phyloP scores from a whole-genome alignment of 2,329 filamentous ascomycete genomes.

The Diaporthe sp. region DNA sequence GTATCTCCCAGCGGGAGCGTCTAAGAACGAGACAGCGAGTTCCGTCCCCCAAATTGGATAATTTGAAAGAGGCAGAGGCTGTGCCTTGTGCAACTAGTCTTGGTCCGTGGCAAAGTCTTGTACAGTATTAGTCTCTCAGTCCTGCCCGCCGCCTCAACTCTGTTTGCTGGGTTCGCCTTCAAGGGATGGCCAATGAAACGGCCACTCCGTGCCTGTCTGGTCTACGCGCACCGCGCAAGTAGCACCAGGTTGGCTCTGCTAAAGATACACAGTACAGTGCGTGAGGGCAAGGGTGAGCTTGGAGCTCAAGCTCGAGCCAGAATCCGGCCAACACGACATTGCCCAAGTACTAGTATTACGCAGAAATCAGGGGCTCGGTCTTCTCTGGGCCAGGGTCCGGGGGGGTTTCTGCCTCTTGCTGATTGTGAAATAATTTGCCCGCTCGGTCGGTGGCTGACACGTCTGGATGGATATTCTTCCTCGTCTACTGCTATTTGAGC shows the following conservation, averaged over 20 bases:
- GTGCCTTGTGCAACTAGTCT: constrained; percentile 13
- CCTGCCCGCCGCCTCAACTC: constrained; percentile 25
- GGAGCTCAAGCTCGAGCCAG: constrained; percentile 25
- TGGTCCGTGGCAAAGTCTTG: constrained; percentile 1
- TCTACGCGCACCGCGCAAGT: neutral
- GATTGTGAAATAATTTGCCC: constrained; percentile 28
- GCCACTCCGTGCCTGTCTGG: constrained; percentile 4
- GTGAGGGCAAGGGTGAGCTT: constrained; percentile 4
- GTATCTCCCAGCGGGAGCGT: neutral
- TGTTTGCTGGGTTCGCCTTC: constrained; percentile 1
- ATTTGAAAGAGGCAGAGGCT: constrained; percentile 14
- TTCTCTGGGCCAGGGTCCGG: constrained; percentile 25
- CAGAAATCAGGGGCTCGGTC: constrained; percentile 29
- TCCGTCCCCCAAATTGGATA: constrained; percentile 1
- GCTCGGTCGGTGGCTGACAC: constrained; percentile 17
- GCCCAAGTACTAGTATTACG: constrained; percentile 24
- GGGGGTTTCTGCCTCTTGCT: neutral
- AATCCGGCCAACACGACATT: constrained; percentile 28
- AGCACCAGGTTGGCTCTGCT: neutral
- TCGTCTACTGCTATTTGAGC: neutral
- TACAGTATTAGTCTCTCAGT: constrained; percentile 11
- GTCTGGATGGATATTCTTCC: neutral
- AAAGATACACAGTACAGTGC: constrained; percentile 1
- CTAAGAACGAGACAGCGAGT: neutral
- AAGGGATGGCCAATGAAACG: constrained; percentile 17